These are phyloP conservation scores for Tausonia pullulans DNA, from an alignment of 1,284 basidiomycete species.

Conservation along the genomic window DNA sequence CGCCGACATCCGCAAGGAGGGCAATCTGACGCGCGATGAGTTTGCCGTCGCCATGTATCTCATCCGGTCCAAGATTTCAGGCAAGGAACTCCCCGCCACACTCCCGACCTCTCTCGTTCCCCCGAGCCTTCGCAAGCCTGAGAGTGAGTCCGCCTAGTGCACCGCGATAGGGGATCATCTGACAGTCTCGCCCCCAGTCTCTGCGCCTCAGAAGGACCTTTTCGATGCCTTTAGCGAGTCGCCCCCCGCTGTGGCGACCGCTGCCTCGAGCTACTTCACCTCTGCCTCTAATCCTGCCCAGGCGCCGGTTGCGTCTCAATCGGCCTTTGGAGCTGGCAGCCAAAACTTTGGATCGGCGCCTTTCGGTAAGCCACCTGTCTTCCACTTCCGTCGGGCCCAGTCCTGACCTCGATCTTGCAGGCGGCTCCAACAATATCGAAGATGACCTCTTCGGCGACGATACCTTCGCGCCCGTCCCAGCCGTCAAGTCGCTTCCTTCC, in stretches of 20 bases:
- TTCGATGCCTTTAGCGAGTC: constrained; percentile 35
- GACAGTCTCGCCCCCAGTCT: neutral
- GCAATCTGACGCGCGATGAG: constrained; percentile 76
- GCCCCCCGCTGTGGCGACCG: constrained; percentile 23
- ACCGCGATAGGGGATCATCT: neutral
- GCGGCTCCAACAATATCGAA: neutral
- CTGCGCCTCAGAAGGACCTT: constrained; percentile 23
- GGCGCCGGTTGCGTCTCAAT: constrained; percentile 19
- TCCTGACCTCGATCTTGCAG: neutral
- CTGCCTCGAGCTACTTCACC: constrained; percentile 22
- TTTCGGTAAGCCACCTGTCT: constrained; percentile 8
- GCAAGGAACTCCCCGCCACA: constrained; percentile 62
- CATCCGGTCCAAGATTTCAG: constrained; percentile 76
- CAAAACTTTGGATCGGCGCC: neutral
- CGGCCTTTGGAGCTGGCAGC: neutral
- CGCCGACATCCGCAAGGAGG: constrained; percentile 80
- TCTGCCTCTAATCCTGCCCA: constrained; percentile 20
- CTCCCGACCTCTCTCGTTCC: constrained; percentile 70
- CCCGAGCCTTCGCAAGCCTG: constrained; percentile 38
- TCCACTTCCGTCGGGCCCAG: neutral
- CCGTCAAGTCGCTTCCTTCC: neutral
- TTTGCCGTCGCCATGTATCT: constrained; percentile 96
- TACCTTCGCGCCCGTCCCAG: neutral
- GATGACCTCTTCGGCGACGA: constrained; percentile 12
- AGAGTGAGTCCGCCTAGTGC: neutral